Base-by-base conservation (phyloP, 495 filamentous ascomycete genomes). In the Trichocladium antarcticum region DNA sequence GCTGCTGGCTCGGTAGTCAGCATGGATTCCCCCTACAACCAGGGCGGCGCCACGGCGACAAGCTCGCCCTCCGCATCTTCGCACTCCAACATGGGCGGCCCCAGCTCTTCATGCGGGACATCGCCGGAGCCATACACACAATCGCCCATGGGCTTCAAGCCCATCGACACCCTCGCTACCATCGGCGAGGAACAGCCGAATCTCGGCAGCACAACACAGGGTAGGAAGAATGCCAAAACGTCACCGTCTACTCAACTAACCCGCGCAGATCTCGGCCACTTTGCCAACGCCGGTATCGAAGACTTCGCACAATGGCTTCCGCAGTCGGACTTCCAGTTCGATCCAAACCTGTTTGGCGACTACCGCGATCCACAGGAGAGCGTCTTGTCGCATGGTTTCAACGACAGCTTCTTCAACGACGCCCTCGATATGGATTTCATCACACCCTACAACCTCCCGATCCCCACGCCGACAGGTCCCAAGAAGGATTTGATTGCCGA, bases 291-390 rank as follows among this genome's bases (percentile, higher is more conserved):
- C 12, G 54, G 51, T 20, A 22, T 47, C 15, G 56, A 70, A 35
- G 69, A 72, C 52, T 70, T 95, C 41, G 85, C 89, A 57, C 35
- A 46, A 16, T 89, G 83, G 78, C 63, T 95, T 50, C 79, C 85
- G 9, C 85, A 95, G 62, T 92, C 89, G 60, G 80, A 83, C 36
- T 87, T 87, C 44, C 80, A 87, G 54, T 96, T 97, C 55, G 87
- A 97, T 54, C 92, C 92, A 1, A 77, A 87, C 28, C 75, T 97
- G 1, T 99, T 97, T 64, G 84, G 84, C 43, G 88, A 90, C 55
- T 97, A 95, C 67, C 81, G 92, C 34, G 93, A 99, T 57, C 82
- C 85, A 6, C 86, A 95, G 56, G 85, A 87, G 49, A 84, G 80
- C 45, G 70, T 82, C 27, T 63, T 84, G 29, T 50, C 40, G 14